Conservation (phyloP, 2,329 filamentous ascomycete species). For the Stachybotrys echinatus region DNA sequence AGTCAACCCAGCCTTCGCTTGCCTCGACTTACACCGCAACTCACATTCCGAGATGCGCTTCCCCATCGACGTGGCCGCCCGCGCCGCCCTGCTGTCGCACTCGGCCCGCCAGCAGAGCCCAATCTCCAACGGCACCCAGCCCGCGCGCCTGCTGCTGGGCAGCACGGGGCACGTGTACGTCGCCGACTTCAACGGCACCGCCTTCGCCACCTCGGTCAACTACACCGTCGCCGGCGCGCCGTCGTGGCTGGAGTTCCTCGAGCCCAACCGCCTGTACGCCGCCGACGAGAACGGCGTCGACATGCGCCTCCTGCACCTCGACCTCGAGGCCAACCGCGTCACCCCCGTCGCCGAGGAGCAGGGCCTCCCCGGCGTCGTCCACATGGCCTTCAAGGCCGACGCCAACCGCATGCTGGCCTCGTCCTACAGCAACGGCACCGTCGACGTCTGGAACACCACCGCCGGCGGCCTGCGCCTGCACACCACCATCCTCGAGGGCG, state of each 20-base stretch:
- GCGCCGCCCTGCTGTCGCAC: not conserved
- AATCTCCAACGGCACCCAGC: not conserved
- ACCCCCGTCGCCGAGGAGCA: constrained; percentile 19
- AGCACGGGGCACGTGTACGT: constrained; percentile 1
- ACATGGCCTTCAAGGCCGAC: constrained; percentile 40
- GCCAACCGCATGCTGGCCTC: constrained; percentile 39
- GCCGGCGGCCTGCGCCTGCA: constrained; percentile 31
- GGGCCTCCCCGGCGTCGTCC: constrained; percentile 39
- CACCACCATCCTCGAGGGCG: too few species aligned
- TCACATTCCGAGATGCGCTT: not conserved
- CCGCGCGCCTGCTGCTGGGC: constrained; percentile 4
- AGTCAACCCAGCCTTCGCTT: too few species aligned
- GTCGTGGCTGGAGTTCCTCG: not conserved
- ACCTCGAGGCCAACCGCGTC: constrained; percentile 23
- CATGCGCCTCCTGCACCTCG: constrained; percentile 33
- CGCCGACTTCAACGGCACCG: not conserved
- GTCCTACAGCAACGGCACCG: constrained; percentile 31
- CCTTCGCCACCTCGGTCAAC: not conserved
- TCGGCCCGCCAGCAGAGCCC: not conserved
- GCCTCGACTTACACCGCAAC: not conserved
- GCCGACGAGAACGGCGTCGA: constrained; percentile 31
- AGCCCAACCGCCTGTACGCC: not conserved
- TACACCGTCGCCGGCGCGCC: not conserved
- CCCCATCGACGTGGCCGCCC: not conserved
- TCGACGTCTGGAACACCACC: constrained; percentile 41